These are phyloP conservation scores for Colletotrichum trifolii DNA, from an alignment of 2,329 filamentous ascomycete genomes.

Conservation along the genomic window DNA sequence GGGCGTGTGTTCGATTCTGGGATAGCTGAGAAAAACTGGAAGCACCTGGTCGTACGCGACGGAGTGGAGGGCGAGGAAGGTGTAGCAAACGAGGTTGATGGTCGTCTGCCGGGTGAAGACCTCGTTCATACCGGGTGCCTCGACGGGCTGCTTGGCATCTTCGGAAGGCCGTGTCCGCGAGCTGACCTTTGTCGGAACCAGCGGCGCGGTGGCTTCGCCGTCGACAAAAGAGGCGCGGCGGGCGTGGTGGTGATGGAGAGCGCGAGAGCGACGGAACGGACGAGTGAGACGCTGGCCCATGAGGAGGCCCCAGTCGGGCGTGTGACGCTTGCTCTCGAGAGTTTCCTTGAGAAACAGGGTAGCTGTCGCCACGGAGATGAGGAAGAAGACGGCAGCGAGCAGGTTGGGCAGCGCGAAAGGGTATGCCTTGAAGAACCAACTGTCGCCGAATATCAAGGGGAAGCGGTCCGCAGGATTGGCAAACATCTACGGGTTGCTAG, in stretches of 20 bases:
- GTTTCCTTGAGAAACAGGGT: slow-evolving; percentile 89
- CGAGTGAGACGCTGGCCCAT: slow-evolving; percentile 74
- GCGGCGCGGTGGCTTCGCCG: slow-evolving; percentile 66
- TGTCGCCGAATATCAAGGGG: slow-evolving; percentile 75
- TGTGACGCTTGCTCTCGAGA: slow-evolving; percentile 74
- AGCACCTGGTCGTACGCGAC: slow-evolving; percentile 89
- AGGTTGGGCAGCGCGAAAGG: slow-evolving; percentile 90
- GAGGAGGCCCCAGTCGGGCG: slow-evolving; percentile 79
- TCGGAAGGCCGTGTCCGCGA: slow-evolving; percentile 40
- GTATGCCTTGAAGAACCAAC: slow-evolving; percentile 76
- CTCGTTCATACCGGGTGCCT: slow-evolving; percentile 60
- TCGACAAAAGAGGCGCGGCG: slow-evolving; percentile 63
- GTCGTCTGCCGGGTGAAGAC: slow-evolving; percentile 80
- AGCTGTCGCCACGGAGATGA: slow-evolving; percentile 79
- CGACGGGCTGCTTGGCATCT: slow-evolving; percentile 30
- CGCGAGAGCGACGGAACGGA: slow-evolving; percentile 43
- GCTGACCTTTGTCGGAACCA: slow-evolving; percentile 54
- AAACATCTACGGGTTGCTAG: slow-evolving; percentile 61
- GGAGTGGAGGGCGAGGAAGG: slow-evolving; percentile 82
- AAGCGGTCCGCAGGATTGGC: slow-evolving; percentile 82
- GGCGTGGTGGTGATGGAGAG: slow-evolving; percentile 40
- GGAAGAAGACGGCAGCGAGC: slow-evolving; percentile 79
- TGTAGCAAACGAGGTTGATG: slow-evolving; percentile 82
- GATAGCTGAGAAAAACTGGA: slow-evolving; percentile 88
- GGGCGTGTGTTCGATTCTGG: slow-evolving; percentile 65